These are phyloP conservation scores for Podospora anserina DNA, from an alignment of 495 filamentous ascomycete genomes.

Conservation along the genomic window DNA sequence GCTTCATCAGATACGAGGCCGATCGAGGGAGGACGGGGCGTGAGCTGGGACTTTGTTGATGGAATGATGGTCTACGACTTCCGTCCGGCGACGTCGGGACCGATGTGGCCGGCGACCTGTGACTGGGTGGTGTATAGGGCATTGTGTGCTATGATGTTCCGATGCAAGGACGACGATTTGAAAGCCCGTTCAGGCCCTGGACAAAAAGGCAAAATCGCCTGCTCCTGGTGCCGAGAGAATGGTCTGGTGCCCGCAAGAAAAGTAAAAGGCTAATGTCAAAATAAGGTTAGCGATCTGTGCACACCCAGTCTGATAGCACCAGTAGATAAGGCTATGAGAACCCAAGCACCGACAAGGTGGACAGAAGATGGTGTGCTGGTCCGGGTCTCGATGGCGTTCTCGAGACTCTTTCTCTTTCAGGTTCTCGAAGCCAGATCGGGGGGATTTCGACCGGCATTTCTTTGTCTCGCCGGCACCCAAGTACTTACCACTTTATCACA, in stretches of 20 bases:
- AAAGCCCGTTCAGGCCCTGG: not conserved
- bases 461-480: conserved; percentile 6
- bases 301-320: not conserved
- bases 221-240: not conserved
- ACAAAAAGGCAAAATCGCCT: not conserved
- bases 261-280: not conserved
- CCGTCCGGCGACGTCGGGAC: conserved; percentile 59
- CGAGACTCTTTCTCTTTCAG: not conserved
- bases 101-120: conserved; percentile 73
- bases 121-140: conserved; percentile 91
- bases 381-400: not conserved
- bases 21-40: conserved; percentile 66
- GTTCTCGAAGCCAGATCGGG: not conserved
- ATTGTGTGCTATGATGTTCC: conserved; percentile 46
- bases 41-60: conserved; percentile 38
- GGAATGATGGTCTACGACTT: conserved; percentile 57
- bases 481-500: conserved; percentile 24
- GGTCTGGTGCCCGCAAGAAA: not conserved
- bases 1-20: conserved; percentile 66
- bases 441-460: not conserved
- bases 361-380: not conserved
- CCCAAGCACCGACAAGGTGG: not conserved
- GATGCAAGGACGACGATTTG: not conserved
- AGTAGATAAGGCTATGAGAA: not conserved
- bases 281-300: not conserved